phyloP scores from a whole-genome alignment of 1,284 basidiomycete genomes.

The Tylopilus sp. region DNA sequence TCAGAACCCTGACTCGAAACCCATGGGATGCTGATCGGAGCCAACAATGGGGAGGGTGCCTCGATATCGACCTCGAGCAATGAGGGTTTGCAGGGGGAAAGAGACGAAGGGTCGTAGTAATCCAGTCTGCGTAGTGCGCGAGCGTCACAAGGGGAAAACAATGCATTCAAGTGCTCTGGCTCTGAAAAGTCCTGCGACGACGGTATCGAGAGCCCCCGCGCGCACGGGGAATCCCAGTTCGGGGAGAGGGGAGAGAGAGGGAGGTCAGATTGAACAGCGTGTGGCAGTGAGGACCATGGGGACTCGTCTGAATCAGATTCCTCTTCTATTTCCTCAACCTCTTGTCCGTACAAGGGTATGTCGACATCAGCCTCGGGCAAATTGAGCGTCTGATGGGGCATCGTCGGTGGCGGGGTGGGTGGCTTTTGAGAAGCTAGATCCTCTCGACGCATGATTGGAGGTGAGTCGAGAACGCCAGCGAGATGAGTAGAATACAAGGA shows the following conservation, averaged over 20 bases:
- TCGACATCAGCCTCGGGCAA: conserved; percentile 35
- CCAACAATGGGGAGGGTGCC: conserved; percentile 14
- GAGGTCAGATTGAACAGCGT: conserved; percentile 11
- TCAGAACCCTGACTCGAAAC: conserved; percentile 5
- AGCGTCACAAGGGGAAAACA: conserved; percentile 19
- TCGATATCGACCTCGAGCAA: conserved; percentile 28
- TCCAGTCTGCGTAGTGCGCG: conserved; percentile 12
- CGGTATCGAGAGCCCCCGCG: conserved; percentile 13
- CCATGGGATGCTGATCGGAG: conserved; percentile 25
- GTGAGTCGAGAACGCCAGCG: conserved; percentile 34
- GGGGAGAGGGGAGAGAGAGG: conserved; percentile 39
- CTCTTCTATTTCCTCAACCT: conserved; percentile 16
- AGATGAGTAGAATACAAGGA: conserved; percentile 22
- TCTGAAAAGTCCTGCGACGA: conserved; percentile 20
- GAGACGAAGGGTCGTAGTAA: conserved; percentile 15
- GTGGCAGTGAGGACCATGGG: conserved; percentile 17
- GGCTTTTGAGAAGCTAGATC: conserved; percentile 31
- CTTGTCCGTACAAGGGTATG: conserved; percentile 7
- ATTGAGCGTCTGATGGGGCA: conserved; percentile 35
- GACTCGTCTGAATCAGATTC: conserved; percentile 24
- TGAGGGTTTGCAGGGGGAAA: conserved; percentile 20
- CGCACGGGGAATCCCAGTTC: conserved; percentile 24
- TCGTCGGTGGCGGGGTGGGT: conserved; percentile 43
- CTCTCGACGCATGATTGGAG: conserved; percentile 32
- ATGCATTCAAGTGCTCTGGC: conserved; percentile 16